Evolutionary conservation across 192 early-diverging fungal genomes (phyloP), one percentile per base, ranked within the genome.

Genomic region (Coemansia sp.): DNA sequence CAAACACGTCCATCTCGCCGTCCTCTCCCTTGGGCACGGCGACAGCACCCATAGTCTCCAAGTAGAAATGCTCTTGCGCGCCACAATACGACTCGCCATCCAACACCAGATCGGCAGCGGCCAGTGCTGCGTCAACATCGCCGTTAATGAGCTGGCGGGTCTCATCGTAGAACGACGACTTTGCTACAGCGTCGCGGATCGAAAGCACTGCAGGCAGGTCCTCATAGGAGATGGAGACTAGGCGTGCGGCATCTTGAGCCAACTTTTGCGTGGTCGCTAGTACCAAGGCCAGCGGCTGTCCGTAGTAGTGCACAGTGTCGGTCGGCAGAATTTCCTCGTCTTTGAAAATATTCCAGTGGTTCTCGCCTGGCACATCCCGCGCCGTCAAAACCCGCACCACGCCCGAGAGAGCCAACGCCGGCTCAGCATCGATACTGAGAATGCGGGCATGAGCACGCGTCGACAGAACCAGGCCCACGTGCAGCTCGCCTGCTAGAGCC

Each of bases 51-150:
- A 92, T 78, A 16, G 94, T 92, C 74, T 95, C 94, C 43, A 95
- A 84, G 70, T 95, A 95, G 62, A 95, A 95, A 70, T 95, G 94
- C 74, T 95, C 94, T 71, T 92, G 89, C n/a, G 82, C 80, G 53
- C 76, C 84, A 24, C 87, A 72, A 62, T 81, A 84, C 49, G 80
- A 81, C 67, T 74, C 70, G 56, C 90, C 90, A 64, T 84, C 80
- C 59, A 90, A 70, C 40, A 88, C 71, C 61, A 69, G 61, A 68
- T 85, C 83, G 34, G 86, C 80, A 38, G 53, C 68, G 12, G 77
- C 74, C 24, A 91, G 73, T 7, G 74, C 85, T 3, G 81, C 69
- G 35, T 86, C 88, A 30, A 89, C 87, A 68, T 88, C 86, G 59
- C 93, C 93, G 69, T 84, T 82, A 61, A 71, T 59, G 37, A 94